Evolutionary conservation across 179 eudicot species (phyloP), one percentile per base, ranked within the genome.

Genomic region (Dionaea muscipula): DNA sequence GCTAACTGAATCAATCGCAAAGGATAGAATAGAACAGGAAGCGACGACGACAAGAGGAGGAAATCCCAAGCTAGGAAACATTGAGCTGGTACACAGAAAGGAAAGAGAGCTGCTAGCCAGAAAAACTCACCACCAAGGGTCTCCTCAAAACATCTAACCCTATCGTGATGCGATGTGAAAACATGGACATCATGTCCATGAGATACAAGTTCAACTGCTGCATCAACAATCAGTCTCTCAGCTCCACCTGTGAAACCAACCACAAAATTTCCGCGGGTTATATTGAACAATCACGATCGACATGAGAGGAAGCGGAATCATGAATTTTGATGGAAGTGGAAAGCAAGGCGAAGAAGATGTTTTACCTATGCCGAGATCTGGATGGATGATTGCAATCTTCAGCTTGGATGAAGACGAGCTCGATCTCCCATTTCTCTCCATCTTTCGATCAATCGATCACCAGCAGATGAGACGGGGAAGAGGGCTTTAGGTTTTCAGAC

Each of bases 191-290:
- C 59, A 57, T 91, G 98, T 24, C 98, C 98, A 51, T 59, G 72
- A 13, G 94, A 72, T 28, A 81, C 74, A 71, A 91, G 87, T 74
- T 91, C 88, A 52, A 72, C 63, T 59, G 98, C 98, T 38, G 95
- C 95, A 74, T 91, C 98, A 41, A 91, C 98, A 67, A 91, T 76
- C 77, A 91, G 73, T 67, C 98, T 82, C 63, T 91, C 95, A 11
- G 98, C 98, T 74, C 98, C 95, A 45, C 98, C 98, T 91, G 19
- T 19, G 60, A 41, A 53, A 54, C 43, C 59, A 26, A 18, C 3
- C 17, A 2, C 24, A 20, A 4, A 56, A 19, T 19, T 14, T 6
- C 47, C 48, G 4, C 3, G 43, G n/a, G 8, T 47, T 7, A 25
- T 7, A 45, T 13, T 17, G 0, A 6, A 12, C 17, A 45, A 45